Percentiles rank a stretch among this genome's conserved stretches.
Evolutionary conservation across 192 early-diverging fungal genomes (phyloP).

Genomic region (Backusella mclennaniae): DNA sequence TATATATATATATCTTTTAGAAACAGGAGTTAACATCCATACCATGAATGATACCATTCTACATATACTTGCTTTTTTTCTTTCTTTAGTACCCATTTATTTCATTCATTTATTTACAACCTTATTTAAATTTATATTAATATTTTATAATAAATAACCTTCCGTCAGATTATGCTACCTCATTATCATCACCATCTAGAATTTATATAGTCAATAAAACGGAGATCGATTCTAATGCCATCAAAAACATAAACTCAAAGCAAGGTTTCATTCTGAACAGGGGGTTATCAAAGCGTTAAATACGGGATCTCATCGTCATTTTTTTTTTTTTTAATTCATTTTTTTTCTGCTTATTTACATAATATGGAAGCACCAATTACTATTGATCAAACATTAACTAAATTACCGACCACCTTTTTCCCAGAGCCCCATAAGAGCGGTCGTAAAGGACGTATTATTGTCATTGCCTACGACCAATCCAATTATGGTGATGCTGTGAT

Average conservation of each 20-base stretch:
- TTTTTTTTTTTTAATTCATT: background rate
- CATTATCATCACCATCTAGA: background rate
- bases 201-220: background rate
- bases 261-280: background rate
- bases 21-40: background rate
- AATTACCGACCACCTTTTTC: background rate
- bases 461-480: slow-evolving; percentile 26
- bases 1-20: background rate
- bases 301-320: background rate
- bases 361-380: background rate
- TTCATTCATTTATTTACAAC: background rate
- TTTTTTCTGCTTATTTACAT: background rate
- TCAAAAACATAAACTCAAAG: background rate
- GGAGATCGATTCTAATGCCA: background rate
- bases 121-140: background rate
- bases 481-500: slow-evolving; percentile 21
- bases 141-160: background rate
- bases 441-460: background rate
- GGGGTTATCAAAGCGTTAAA: background rate
- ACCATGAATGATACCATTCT: background rate
- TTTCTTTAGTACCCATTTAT: background rate
- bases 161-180: background rate
- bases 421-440: background rate
- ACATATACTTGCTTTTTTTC: background rate
- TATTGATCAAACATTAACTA: background rate